Percentiles rank a stretch among this genome's conserved stretches.
Evolutionary conservation across 805 yeast genomes (phyloP).

Genomic region (Zygosaccharomyces bailii): DNA sequence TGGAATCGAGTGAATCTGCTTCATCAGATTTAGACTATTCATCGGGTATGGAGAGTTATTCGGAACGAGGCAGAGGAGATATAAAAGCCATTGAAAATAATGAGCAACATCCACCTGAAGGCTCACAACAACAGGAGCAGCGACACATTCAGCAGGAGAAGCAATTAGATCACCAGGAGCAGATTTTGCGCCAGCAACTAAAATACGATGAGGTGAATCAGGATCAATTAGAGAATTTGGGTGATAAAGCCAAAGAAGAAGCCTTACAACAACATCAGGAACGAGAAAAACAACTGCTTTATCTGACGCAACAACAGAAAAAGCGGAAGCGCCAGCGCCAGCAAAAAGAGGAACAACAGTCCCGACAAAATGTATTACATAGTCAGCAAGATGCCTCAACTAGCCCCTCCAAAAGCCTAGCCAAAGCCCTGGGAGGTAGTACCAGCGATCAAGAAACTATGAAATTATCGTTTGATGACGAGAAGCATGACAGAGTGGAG

Average conservation of each 20-base stretch:
- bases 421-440: conserved; percentile 2
- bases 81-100: too few species aligned
- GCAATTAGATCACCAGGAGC: neutral
- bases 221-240: neutral
- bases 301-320: neutral
- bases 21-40: conserved; percentile 3
- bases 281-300: neutral
- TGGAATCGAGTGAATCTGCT: conserved; percentile 1
- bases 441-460: conserved; percentile 14
- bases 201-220: neutral
- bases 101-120: too few species aligned
- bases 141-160: neutral
- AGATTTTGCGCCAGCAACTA: neutral
- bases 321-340: neutral
- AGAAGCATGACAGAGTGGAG: conserved; percentile 37
- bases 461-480: conserved; percentile 26
- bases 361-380: neutral
- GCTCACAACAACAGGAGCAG: too few species aligned
- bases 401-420: conserved; percentile 2
- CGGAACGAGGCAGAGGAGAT: conserved; percentile 1
- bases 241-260: neutral
- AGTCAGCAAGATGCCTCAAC: neutral
- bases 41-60: conserved; percentile 2
- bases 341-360: neutral
- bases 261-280: neutral